Evolutionary conservation across 352 stramenopile genomes (phyloP), one percentile per base, ranked within the genome.

Genomic region (Pythium vanterpoolii): DNA sequence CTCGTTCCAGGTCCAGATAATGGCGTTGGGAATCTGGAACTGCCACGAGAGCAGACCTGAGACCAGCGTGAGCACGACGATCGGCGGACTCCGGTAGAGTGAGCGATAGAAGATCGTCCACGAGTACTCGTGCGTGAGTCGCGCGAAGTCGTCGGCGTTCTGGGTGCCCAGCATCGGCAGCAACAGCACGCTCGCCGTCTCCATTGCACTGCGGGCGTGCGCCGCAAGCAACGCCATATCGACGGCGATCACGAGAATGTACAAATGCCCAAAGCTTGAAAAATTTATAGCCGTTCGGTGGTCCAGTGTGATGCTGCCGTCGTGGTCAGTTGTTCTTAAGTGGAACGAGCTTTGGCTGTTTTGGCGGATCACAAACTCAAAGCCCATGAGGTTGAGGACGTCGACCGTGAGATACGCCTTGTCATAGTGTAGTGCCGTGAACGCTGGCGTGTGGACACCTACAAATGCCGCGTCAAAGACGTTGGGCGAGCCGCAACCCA

Each of bases 51-150:
- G 64, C 11, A 77, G 14, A 8, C 57, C 62, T 0, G 76, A 85
- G 5, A 83, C 13, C 0, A 81, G 51, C 10, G 76, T 83, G 47
- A 87, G 69, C 27, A 60, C 11, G 5, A 74, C 54, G 33, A 87
- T 73, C 0, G 48, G 47, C 0, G 51, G 45, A 19, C 77, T 88
- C 21, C 71, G 76, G 48, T 84, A 85, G 24, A 86, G 52, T 4
- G 80, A 86, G 9, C 77, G 66, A 43, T 82, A 85, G 18, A 88
- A 52, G 39, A 79, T 28, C 5, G 69, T 66, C 72, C 71, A 84
- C n/a, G 51, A 78, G 59, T 71, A 70, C 33, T 72, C 53, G 23
- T 26, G 24, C n/a, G 45, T 43, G 30, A 68, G 36, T 1, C 23
- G 21, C 24, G 56, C 51, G 16, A 58, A 36, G 24, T 59, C 58